phyloP scores from a whole-genome alignment of 2,329 filamentous ascomycete genomes.

The Fusarium irregulare region DNA sequence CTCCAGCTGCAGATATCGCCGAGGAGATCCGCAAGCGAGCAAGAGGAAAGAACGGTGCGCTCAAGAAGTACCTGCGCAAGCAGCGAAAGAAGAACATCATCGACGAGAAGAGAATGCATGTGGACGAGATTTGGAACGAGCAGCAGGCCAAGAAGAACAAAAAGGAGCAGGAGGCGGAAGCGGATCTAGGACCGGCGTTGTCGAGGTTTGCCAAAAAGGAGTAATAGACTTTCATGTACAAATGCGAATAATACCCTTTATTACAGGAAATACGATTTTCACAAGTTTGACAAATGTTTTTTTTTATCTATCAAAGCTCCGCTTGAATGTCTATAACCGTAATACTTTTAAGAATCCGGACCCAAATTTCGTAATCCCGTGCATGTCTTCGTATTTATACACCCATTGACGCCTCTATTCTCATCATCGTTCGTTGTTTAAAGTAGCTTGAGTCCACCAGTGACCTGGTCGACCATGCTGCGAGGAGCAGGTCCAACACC shows the following conservation, averaged over 20 bases:
- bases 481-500: conserved; percentile 86
- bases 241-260: conserved; percentile 46
- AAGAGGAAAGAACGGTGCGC: conserved; percentile 87
- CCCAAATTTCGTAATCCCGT: conserved; percentile 21
- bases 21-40: conserved; percentile 80
- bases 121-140: conserved; percentile 84
- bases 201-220: conserved; percentile 84
- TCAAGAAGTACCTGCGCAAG: conserved; percentile 91
- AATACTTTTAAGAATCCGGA: conserved; percentile 26
- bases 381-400: conserved; percentile 10
- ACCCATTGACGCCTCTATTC: not conserved
- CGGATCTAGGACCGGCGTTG: conserved; percentile 85
- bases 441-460: conserved; percentile 84
- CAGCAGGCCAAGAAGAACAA: conserved; percentile 74
- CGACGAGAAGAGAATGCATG: conserved; percentile 90
- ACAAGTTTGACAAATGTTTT: not conserved
- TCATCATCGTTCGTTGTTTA: conserved; percentile 54
- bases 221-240: conserved; percentile 45
- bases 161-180: conserved; percentile 71
- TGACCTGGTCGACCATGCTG: conserved; percentile 87
- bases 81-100: conserved; percentile 93
- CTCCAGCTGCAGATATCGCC: conserved; percentile 65
- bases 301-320: conserved; percentile 20
- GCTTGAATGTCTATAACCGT: conserved; percentile 23
- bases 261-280: not conserved